Conservation (phyloP, 495 filamentous ascomycete species). For the Alectoria sarmentosa region DNA sequence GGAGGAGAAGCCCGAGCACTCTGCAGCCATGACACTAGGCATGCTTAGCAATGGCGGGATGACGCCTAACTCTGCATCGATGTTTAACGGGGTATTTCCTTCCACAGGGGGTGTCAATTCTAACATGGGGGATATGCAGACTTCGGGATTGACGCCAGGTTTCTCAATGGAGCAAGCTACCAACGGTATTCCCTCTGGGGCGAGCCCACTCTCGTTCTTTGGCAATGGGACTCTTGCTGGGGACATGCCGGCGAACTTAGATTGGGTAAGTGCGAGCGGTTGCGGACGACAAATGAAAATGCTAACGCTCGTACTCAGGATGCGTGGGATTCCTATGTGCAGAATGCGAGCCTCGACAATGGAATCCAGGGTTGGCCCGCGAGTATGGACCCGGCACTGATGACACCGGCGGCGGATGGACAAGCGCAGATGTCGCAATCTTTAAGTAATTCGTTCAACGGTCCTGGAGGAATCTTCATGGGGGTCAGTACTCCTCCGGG, state of each 20-base stretch:
- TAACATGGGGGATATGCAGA: constrained; percentile 23
- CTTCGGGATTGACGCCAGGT: constrained; percentile 23
- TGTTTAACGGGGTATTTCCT: constrained; percentile 36
- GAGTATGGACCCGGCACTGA: constrained; percentile 25
- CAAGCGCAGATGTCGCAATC: constrained; percentile 20
- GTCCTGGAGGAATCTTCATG: constrained; percentile 22
- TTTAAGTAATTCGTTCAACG: constrained; percentile 15
- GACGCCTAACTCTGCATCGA: constrained; percentile 49
- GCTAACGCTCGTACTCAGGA: constrained; percentile 35
- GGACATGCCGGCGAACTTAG: constrained; percentile 60
- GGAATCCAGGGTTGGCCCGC: constrained; percentile 43
- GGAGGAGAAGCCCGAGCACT: constrained; percentile 49
- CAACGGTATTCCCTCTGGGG: constrained; percentile 48
- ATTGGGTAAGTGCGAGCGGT: constrained; percentile 59
- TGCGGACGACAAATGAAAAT: not conserved
- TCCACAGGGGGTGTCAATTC: constrained; percentile 26
- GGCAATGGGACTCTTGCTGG: constrained; percentile 46
- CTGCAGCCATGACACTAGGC: constrained; percentile 74
- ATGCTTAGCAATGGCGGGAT: constrained; percentile 67
- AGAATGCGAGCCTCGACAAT: constrained; percentile 43
- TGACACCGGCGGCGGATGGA: constrained; percentile 19
- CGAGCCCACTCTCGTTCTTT: constrained; percentile 41
- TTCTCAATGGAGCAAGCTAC: constrained; percentile 27
- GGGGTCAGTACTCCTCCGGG: constrained; percentile 18
- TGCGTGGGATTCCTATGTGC: constrained; percentile 51